Conservation (phyloP, 2,329 filamentous ascomycete species). For the Pseudogymnoascus sp. region DNA sequence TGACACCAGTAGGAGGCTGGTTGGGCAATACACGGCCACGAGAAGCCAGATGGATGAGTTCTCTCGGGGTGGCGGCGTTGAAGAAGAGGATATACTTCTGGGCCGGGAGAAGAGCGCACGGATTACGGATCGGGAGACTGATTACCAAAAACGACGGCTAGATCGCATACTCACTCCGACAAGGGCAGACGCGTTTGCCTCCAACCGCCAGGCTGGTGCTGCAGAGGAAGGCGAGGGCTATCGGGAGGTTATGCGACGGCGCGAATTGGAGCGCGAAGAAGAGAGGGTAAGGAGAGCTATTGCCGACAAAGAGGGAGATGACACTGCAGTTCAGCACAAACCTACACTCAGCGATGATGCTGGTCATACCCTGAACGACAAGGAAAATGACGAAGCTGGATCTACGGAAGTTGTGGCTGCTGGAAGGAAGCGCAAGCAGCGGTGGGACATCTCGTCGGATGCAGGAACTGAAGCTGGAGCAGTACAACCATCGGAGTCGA, state of each 20-base stretch:
- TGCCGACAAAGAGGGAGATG: constrained; percentile 57
- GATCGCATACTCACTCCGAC: constrained; percentile 81
- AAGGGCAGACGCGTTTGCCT: constrained; percentile 75
- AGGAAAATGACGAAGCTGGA: constrained; percentile 65
- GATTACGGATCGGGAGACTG: constrained; percentile 87
- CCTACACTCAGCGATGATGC: constrained; percentile 62
- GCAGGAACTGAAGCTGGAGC: constrained; percentile 44
- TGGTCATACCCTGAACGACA: constrained; percentile 41
- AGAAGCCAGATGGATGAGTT: constrained; percentile 91
- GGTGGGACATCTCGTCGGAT: constrained; percentile 76
- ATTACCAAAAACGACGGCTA: constrained; percentile 94
- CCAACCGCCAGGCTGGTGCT: constrained; percentile 60
- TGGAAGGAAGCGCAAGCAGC: constrained; percentile 79
- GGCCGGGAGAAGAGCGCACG: constrained; percentile 81
- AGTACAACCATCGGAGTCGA: constrained; percentile 45
- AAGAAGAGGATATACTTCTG: constrained; percentile 84
- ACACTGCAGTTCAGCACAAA: constrained; percentile 51
- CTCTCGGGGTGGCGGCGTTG: constrained; percentile 72
- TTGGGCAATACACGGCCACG: constrained; percentile 94
- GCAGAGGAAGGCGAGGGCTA: constrained; percentile 72
- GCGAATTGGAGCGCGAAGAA: constrained; percentile 89
- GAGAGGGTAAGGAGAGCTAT: constrained; percentile 76
- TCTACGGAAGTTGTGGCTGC: constrained; percentile 54
- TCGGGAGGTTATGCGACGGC: constrained; percentile 80
- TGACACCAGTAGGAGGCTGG: constrained; percentile 66